Base-by-base conservation (phyloP, 2,329 filamentous ascomycete genomes). In the Aureobasidium sp. region DNA sequence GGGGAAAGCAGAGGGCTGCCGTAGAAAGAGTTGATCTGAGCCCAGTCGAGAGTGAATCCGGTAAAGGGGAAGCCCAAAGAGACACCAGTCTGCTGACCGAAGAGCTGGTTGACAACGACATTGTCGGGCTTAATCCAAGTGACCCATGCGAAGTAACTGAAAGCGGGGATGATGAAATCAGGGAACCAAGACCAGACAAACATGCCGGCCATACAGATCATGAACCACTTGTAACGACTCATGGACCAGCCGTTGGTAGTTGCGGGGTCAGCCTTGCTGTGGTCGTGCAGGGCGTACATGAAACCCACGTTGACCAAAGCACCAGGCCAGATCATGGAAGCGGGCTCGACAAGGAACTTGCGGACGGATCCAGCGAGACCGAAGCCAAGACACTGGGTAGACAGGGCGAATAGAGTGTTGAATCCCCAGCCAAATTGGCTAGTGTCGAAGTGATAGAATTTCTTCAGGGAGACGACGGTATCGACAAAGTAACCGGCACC, bases 241-340 rank as follows among this genome's bases (percentile, higher is more conserved):
- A 95, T 87, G 47, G 76, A 86, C 91, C 91, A 95, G 37, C 90
- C 89, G 72, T 90, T 86, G 27, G 66, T 67, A 25, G 63, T 42
- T 2, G 89, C 88, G 31, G 85, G 82, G 68, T 87, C 88, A 72
- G 93, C 94, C 71, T 22, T 51, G 48, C 91, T 86, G 65, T 91
- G 86, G 68, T 67, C 68, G 37, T 95, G 91, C 53, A 96, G 80
- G 0, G 90, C 92, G 3, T 65, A 65, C 56, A 65, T 55, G 85
- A 87, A 71, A 94, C 94, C 90, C 91, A 93, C 70, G 88, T 87
- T 2, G 89, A 93, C 91, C 62, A 96, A 78, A 0, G 90, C 94
- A n/a, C 88, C 87, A 0, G 91, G 91, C 91, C 91, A 96, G 53
- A 95, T 91, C 90, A 95, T 95, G 63, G 90, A 89, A 66, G 88